Evolutionary conservation across 768 basidiomycete genomes (phyloP).

Genomic region (Thelephora aurantiotincta): DNA sequence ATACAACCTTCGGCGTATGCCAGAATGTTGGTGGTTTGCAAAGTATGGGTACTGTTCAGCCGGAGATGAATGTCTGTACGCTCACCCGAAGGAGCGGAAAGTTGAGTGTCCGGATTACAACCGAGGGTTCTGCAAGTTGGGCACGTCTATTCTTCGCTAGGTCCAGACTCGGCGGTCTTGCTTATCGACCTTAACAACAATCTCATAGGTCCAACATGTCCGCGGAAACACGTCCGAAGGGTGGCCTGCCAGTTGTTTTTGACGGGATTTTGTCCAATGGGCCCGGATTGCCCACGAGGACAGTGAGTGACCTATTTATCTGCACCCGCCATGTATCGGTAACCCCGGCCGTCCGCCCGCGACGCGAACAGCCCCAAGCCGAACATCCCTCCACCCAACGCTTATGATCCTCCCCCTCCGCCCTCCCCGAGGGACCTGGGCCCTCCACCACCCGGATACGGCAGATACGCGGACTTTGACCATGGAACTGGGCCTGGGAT

Average conservation of each 20-base stretch:
- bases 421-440: conserved; percentile 70
- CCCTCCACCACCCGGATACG: conserved; percentile 86
- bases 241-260: conserved; percentile 86
- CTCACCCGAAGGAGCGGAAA: conserved; percentile 82
- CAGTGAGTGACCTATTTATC: conserved; percentile 45
- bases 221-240: conserved; percentile 83
- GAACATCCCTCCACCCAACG: conserved; percentile 48
- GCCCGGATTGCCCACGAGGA: conserved; percentile 75
- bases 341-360: background rate
- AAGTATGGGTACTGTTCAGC: conserved; percentile 97
- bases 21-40: conserved; percentile 98
- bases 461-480: conserved; percentile 70
- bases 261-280: conserved; percentile 86
- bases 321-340: conserved; percentile 4
- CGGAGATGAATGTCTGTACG: conserved; percentile 95
- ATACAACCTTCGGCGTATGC: conserved; percentile 96
- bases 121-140: conserved; percentile 89
- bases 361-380: conserved; percentile 55
- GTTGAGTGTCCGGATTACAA: conserved; percentile 94
- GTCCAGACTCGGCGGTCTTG: conserved; percentile 2
- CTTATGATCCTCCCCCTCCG: conserved; percentile 65
- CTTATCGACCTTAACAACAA: conserved; percentile 2
- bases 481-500: conserved; percentile 22
- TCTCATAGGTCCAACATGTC: conserved; percentile 64
- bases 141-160: conserved; percentile 28